Evolutionary conservation across 192 early-diverging fungal species (phyloP).

Genomic region (Podila clonocystis): DNA sequence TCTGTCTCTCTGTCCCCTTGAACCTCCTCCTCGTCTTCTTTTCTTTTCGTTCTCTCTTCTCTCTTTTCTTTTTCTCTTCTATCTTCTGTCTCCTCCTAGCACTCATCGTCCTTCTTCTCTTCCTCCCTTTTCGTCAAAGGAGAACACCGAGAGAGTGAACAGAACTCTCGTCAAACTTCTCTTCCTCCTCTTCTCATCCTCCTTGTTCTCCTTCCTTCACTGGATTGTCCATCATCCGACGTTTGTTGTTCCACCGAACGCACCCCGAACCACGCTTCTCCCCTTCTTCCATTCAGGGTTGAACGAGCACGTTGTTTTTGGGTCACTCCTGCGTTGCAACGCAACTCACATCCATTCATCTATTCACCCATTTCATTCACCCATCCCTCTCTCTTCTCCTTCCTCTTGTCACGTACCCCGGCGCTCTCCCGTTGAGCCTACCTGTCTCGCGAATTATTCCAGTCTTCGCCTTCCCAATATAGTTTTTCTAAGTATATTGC

Average conservation of each 20-base stretch:
- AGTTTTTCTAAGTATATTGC: not conserved
- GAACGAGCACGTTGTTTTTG: not conserved
- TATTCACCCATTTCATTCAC: no score
- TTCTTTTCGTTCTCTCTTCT: not conserved
- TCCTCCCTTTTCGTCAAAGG: not conserved
- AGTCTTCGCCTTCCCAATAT: not conserved
- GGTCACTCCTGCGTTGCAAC: not conserved
- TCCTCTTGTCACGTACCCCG: no score
- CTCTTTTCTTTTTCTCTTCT: not conserved
- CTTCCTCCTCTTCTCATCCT: not conserved
- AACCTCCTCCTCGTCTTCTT: slow-evolving; percentile 8
- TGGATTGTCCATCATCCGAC: slow-evolving; percentile 19
- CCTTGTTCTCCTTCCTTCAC: not conserved
- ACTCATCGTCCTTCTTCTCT: not conserved
- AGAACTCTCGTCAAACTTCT: not conserved
- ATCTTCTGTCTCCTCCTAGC: not conserved
- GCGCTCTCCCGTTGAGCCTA: no score
- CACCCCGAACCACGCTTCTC: not conserved
- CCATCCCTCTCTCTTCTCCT: no score
- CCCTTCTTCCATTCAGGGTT: not conserved
- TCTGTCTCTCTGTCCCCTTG: not conserved
- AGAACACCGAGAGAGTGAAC: not conserved
- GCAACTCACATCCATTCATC: not conserved
- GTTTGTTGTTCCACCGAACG: slow-evolving; percentile 7
- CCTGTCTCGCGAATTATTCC: not conserved